Evolutionary conservation across 805 yeast genomes (phyloP).

Genomic region (Saccharomyces jurei): DNA sequence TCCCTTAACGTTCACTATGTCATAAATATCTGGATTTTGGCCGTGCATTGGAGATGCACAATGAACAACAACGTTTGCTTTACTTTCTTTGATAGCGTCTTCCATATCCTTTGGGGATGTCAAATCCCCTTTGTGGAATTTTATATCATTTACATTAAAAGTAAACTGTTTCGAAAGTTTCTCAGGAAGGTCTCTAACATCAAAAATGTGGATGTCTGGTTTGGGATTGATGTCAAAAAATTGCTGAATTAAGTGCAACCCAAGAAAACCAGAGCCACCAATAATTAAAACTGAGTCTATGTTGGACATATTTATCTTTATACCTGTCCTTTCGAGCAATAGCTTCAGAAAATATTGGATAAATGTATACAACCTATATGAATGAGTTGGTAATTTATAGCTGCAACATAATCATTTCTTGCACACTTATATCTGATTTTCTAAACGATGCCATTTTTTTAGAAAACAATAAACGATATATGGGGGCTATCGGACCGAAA

Average conservation of each 20-base stretch:
- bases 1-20: conserved; percentile 85
- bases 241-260: conserved; percentile 83
- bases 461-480: neutral
- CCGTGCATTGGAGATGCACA: conserved; percentile 97
- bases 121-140: conserved; percentile 73
- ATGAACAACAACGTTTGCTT: conserved; percentile 77
- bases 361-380: neutral
- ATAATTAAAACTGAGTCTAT: conserved; percentile 54
- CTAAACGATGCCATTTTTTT: neutral
- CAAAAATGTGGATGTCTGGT: conserved; percentile 79
- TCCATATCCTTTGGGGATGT: conserved; percentile 64
- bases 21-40: conserved; percentile 68
- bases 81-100: conserved; percentile 47
- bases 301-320: conserved; percentile 8
- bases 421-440: neutral
- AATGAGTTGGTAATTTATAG: neutral
- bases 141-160: conserved; percentile 52
- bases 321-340: neutral
- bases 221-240: conserved; percentile 57
- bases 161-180: conserved; percentile 63
- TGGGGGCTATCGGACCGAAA: neutral
- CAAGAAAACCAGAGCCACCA: conserved; percentile 96
- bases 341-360: neutral
- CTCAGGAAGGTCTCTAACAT: conserved; percentile 80
- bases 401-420: neutral